Base-by-base conservation (phyloP, 2,329 filamentous ascomycete genomes). In the Fusarium euwallaceae region DNA sequence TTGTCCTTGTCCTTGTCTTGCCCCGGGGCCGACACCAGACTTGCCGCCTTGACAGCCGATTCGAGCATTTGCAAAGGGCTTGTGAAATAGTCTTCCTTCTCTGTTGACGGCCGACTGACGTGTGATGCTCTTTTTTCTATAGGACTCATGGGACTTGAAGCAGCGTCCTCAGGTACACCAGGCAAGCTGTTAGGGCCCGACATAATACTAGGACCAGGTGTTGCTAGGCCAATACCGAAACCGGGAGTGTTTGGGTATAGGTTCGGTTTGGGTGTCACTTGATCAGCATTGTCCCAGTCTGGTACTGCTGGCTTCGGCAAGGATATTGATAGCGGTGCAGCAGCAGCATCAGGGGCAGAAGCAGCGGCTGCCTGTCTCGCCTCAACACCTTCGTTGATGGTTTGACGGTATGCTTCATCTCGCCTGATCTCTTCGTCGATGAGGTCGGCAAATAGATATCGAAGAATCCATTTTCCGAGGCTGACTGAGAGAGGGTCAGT, bases 381-480 rank as follows among this genome's bases (percentile, higher is more conserved):
- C 71, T 92, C 90, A 6, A 89, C 86, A 17, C 84, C 87, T 37
- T 91, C 88, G 61, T 95, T 89, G 9, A 97, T 84, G 55, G 89
- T 88, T 53, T 90, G 87, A n/a, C 96, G 90, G 80, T 93, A 91
- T 1, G 84, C 86, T 78, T 94, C 91, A 79, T 99, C 97, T 62
- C 94, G 91, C 74, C 89, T 92, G 76, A 98, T 93, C 81, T 98
- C 94, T 81, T 98, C 95, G 70, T 97, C 94, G 64, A 99, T 93
- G 48, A 98, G 87, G 65, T 93, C 93, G 11, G 93, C 92, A 84
- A 99, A 99, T 0, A 99, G 88, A 82, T 98, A 97, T 37, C 97
- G 91, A 69, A 99, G 85, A 55, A 98, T 91, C 97, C 97, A 99
- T 86, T 97, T 98, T 10, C 97, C 97, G 55, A 98, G 91, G 79